These are phyloP conservation scores for Brassica napus DNA, from an alignment of 345 rosid species.

Conservation along the genomic window DNA sequence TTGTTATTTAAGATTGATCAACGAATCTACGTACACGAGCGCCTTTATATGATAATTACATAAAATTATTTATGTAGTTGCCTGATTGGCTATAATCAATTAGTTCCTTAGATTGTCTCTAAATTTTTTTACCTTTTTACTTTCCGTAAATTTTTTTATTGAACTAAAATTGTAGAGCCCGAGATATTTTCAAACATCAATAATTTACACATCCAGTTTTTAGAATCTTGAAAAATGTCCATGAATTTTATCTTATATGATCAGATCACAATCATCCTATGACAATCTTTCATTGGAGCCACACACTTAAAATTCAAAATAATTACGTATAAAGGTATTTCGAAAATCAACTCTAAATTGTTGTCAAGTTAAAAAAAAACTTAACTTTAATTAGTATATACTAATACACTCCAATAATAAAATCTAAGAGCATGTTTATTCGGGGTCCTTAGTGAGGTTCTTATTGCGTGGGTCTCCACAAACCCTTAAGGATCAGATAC, in stretches of 20 bases:
- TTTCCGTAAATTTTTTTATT: background rate
- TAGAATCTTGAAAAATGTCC: background rate
- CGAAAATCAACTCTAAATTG: background rate
- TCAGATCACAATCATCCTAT: background rate
- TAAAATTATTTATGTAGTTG: background rate
- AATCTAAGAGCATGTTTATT: too few species aligned
- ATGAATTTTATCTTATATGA: background rate
- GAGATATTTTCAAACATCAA: background rate
- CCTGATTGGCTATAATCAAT: background rate
- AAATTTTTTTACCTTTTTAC: too few species aligned
- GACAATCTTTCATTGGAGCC: background rate
- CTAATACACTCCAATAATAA: background rate
- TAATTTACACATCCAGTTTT: background rate
- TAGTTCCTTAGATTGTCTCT: background rate
- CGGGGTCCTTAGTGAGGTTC: too few species aligned
- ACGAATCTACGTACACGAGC: too few species aligned
- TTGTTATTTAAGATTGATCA: too few species aligned
- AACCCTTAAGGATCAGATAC: too few species aligned
- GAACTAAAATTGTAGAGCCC: background rate
- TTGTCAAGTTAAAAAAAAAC: background rate
- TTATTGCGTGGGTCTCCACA: too few species aligned
- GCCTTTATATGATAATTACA: too few species aligned
- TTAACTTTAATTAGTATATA: background rate
- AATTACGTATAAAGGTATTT: background rate
- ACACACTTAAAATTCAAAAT: background rate